Percentiles rank a stretch among this genome's conserved stretches.
phyloP scores from a whole-genome alignment of 805 yeast species.

The Ogataea zsoltii region DNA sequence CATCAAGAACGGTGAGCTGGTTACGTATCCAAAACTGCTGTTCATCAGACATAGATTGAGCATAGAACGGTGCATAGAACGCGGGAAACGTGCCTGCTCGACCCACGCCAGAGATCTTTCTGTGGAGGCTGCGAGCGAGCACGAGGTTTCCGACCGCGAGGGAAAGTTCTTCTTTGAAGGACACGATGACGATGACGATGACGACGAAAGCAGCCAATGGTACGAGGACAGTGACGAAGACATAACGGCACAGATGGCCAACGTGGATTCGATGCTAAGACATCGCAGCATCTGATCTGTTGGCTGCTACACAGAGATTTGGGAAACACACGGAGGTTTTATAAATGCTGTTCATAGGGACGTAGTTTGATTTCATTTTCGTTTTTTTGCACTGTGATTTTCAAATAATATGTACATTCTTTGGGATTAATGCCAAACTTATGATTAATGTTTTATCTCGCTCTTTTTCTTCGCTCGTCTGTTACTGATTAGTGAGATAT shows the following conservation, averaged over 20 bases:
- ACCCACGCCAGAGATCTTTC: conserved; percentile 16
- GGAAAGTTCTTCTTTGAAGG: neutral
- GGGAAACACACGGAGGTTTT: too few species aligned
- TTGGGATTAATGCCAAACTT: too few species aligned
- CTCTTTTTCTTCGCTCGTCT: too few species aligned
- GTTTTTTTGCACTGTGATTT: too few species aligned
- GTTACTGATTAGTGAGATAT: too few species aligned
- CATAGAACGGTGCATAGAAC: conserved; percentile 64
- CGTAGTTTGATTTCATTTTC: too few species aligned
- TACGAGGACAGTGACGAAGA: conserved; percentile 3
- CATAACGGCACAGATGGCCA: neutral
- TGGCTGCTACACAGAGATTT: too few species aligned
- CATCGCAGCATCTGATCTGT: too few species aligned
- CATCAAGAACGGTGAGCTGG: conserved; percentile 62
- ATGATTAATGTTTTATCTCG: too few species aligned
- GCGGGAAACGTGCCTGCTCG: conserved; percentile 40
- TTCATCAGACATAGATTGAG: conserved; percentile 64
- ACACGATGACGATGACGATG: conserved; percentile 3
- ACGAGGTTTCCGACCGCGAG: conserved; percentile 1
- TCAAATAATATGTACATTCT: neutral
- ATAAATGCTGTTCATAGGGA: too few species aligned
- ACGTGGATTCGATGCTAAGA: neutral
- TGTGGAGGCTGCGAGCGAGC: conserved; percentile 7
- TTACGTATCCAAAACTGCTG: conserved; percentile 64
- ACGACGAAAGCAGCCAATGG: neutral